phyloP scores from a whole-genome alignment of 345 rosid species.

The Jatropha curcas region DNA sequence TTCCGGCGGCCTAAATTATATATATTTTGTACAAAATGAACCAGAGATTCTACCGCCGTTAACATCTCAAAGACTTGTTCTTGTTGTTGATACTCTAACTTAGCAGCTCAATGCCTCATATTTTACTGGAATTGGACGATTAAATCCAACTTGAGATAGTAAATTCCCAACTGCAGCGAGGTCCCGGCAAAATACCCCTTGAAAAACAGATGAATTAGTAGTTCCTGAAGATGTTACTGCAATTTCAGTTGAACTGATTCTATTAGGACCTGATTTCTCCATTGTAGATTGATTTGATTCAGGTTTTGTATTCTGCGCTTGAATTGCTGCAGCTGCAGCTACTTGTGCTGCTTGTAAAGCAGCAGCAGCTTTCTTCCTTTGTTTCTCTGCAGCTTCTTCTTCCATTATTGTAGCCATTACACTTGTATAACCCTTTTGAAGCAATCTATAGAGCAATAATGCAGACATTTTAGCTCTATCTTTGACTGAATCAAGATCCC shows the following conservation, averaged over 20 bases:
- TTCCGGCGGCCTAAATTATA: conserved; percentile 36
- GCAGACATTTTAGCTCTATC: conserved; percentile 86
- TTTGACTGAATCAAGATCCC: conserved; percentile 66
- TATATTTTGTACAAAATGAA: conserved; percentile 42
- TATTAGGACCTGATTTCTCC: conserved; percentile 24
- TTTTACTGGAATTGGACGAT: conserved; percentile 73
- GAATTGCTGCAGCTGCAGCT: conserved; percentile 47
- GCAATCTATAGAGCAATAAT: conserved; percentile 71
- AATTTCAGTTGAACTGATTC: conserved; percentile 24
- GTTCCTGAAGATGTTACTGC: conserved; percentile 24
- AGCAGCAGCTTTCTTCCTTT: conserved; percentile 51
- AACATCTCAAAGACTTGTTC: conserved; percentile 14
- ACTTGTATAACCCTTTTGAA: conserved; percentile 75
- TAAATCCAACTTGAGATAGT: conserved; percentile 72
- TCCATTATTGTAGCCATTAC: conserved; percentile 56
- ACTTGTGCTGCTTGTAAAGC: conserved; percentile 47
- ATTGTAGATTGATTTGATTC: conserved; percentile 22
- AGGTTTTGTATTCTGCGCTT: conserved; percentile 29
- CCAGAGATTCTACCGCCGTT: conserved; percentile 45
- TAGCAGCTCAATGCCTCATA: conserved; percentile 87
- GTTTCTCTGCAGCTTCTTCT: conserved; percentile 67
- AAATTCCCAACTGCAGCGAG: conserved; percentile 74
- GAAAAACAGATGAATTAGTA: conserved; percentile 50
- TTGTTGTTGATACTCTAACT: too few species aligned
- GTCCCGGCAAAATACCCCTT: conserved; percentile 94